Percentiles rank a stretch among this genome's conserved stretches.
These are phyloP conservation scores for Xylaria longipes DNA, from an alignment of 495 filamentous ascomycete genomes.

Conservation along the genomic window DNA sequence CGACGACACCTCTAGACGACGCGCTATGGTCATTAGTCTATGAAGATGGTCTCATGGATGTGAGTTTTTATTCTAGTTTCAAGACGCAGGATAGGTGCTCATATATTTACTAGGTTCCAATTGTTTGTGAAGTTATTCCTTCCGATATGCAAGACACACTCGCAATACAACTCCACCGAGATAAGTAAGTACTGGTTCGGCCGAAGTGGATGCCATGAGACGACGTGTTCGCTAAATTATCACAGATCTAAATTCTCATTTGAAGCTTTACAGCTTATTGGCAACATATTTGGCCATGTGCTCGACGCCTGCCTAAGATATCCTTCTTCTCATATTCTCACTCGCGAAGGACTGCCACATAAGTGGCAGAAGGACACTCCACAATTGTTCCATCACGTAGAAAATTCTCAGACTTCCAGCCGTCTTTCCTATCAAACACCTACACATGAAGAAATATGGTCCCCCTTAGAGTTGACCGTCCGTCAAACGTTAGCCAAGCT, in stretches of 20 bases:
- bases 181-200: slow-evolving; percentile 40
- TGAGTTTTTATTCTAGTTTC: slow-evolving; percentile 41
- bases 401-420: neutral
- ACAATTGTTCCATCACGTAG: slow-evolving; percentile 17
- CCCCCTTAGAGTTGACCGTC: slow-evolving; percentile 54
- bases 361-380: slow-evolving; percentile 29
- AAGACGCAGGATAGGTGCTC: neutral
- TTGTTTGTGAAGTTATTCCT: slow-evolving; percentile 74
- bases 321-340: slow-evolving; percentile 41
- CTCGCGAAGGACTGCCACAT: slow-evolving; percentile 21
- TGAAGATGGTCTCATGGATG: slow-evolving; percentile 79
- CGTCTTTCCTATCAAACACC: neutral
- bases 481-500: slow-evolving; percentile 64
- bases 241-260: slow-evolving; percentile 48
- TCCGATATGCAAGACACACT: slow-evolving; percentile 46
- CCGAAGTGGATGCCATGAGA: neutral
- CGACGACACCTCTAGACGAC: slow-evolving; percentile 55
- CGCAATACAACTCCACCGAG: slow-evolving; percentile 53
- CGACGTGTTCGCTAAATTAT: slow-evolving; percentile 22
- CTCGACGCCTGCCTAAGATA: slow-evolving; percentile 44
- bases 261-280: slow-evolving; percentile 48
- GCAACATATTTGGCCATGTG: slow-evolving; percentile 54
- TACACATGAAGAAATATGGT: slow-evolving; percentile 52
- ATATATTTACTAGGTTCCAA: slow-evolving; percentile 54
- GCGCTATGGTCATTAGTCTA: slow-evolving; percentile 68